Base-by-base conservation (phyloP, 139 green algal species). In the Haematococcus lacustris region DNA sequence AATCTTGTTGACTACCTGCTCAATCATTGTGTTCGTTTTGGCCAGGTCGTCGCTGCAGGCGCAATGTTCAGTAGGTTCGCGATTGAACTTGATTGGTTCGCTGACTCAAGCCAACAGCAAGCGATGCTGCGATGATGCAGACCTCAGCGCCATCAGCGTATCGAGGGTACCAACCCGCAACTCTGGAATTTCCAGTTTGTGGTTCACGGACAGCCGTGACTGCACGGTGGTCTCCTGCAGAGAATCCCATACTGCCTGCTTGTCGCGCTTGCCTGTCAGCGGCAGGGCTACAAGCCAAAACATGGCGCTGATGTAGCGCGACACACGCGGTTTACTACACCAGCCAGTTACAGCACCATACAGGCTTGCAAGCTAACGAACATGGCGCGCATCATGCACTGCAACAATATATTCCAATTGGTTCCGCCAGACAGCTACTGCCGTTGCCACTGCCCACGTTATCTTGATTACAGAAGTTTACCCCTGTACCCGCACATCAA, bases 151-250 rank as follows among this genome's bases (percentile, higher is more conserved):
- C 83, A 98, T 87, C 33, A 99, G 85, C 7, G 88, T 92, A 78
- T 99, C 95, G 28, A 99, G 84, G 1, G 94, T 98, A 33, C 95
- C 95, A 33, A 98, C 88, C 0, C 89, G 74, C 53, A 98, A 86
- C 41, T 96, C 91, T 2, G 94, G 95, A 2, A 98, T 72, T 28
- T 89, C 78, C 30, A 99, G 89, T 69, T 86, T 86, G 37, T 74
- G 86, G 79, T 91, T 96, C 50, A 63, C 61, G 66, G 61, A 78
- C 13, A 85, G 71, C 34, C 83, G 67, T 17, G 72, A 40, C 30
- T 85, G 68, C 4, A 71, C 50, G 5, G 88, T 89, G 40, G 85
- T 79, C 71, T 93, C 81, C 79, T 95, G 85, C 62, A 97, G 74
- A 23, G 80, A 30, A 38, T 82, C 84, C 91, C 92, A 96, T 3